Percentiles rank a stretch among this genome's conserved stretches.
phyloP scores from a whole-genome alignment of 495 filamentous ascomycete species.

The Ascobolus immersus region DNA sequence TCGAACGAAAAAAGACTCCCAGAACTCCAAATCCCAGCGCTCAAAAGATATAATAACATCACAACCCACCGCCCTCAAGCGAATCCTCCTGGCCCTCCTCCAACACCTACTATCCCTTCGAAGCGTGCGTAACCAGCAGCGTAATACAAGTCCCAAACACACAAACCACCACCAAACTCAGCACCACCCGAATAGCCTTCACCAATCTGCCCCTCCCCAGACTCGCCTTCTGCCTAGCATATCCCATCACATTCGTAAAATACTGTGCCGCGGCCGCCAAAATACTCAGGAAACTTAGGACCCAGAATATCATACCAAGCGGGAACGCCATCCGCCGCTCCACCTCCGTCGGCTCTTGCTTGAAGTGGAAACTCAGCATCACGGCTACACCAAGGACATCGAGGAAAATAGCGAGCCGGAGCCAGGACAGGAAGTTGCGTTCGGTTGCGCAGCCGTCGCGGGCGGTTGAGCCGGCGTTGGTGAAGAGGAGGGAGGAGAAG shows the following conservation, averaged over 20 bases:
- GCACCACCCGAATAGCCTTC: too few relatives aligned
- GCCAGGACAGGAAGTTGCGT: constrained; percentile 72
- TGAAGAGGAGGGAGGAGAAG: too few relatives aligned
- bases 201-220: neutral
- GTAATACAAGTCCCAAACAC: too few relatives aligned
- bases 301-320: constrained; percentile 71
- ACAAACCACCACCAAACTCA: too few relatives aligned
- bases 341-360: constrained; percentile 35
- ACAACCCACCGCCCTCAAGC: too few relatives aligned
- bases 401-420: constrained; percentile 76
- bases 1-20: too few relatives aligned
- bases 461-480: constrained; percentile 19
- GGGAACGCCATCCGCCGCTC: constrained; percentile 59
- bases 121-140: too few relatives aligned
- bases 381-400: constrained; percentile 72
- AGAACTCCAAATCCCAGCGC: too few relatives aligned
- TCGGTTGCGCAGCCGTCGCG: constrained; percentile 33
- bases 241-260: constrained; percentile 27
- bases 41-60: too few relatives aligned
- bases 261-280: constrained; percentile 63
- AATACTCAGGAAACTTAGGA: constrained; percentile 48
- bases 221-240: neutral
- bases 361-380: constrained; percentile 76
- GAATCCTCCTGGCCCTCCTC: too few relatives aligned
- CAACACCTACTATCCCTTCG: too few relatives aligned